These are phyloP conservation scores for Sugiyamaella lignohabitans DNA, from an alignment of 805 yeast genomes.

Conservation along the genomic window DNA sequence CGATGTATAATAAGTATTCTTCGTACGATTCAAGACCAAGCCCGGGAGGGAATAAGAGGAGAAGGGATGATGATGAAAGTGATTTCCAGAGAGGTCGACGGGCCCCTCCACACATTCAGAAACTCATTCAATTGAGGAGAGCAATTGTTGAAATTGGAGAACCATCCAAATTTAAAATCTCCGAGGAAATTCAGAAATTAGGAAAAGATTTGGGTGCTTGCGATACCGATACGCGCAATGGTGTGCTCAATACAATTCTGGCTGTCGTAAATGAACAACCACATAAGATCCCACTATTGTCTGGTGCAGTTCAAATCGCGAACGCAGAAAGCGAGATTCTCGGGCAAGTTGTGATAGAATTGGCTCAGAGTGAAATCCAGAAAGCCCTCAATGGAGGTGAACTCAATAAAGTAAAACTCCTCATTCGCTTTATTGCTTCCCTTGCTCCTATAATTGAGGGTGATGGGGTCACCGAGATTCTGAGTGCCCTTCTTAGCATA, in stretches of 20 bases:
- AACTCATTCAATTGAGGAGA: slow-evolving; percentile 22
- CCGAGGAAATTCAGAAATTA: slow-evolving; percentile 22
- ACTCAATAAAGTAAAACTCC: slow-evolving; percentile 65
- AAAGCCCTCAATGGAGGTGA: slow-evolving; percentile 41
- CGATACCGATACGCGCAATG: slow-evolving; percentile 51
- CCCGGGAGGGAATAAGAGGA: background rate
- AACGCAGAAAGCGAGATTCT: slow-evolving; percentile 57
- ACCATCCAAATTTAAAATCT: slow-evolving; percentile 29
- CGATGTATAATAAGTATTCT: background rate
- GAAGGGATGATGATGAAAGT: slow-evolving; percentile 3
- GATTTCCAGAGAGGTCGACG: background rate
- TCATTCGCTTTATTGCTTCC: slow-evolving; percentile 62
- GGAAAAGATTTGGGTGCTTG: slow-evolving; percentile 39
- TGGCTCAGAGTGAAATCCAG: slow-evolving; percentile 58
- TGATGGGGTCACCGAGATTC: slow-evolving; percentile 43
- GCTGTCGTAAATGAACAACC: slow-evolving; percentile 85
- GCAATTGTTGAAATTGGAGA: slow-evolving; percentile 60
- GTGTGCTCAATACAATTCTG: slow-evolving; percentile 55
- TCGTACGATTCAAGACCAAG: too few relatives aligned
- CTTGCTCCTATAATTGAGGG: slow-evolving; percentile 56
- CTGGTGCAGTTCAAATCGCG: slow-evolving; percentile 59
- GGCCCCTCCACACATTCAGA: slow-evolving; percentile 3
- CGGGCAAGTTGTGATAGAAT: slow-evolving; percentile 64
- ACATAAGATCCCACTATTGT: slow-evolving; percentile 70
- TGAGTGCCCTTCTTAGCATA: slow-evolving; percentile 46